A percentile compares a stretch with the other conserved stretches of the same genome.
Conservation (phyloP, 2,329 filamentous ascomycete genomes). For the Thelonectria discophora region DNA sequence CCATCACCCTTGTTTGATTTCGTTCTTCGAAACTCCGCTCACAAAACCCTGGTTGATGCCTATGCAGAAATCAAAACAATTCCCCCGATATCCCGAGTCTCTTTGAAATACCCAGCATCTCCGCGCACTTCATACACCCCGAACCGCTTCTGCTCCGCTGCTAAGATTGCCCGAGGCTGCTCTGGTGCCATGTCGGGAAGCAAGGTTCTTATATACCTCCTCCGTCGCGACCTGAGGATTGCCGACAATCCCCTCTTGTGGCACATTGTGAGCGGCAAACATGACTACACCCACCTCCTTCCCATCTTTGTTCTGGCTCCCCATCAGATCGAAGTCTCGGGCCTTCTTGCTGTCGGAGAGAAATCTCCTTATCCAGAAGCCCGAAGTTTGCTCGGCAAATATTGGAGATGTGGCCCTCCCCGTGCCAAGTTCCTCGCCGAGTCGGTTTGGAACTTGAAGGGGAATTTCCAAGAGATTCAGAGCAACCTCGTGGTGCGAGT, state of each 20-base stretch:
- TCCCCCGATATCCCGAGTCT: too few relatives aligned
- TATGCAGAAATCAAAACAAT: too few relatives aligned
- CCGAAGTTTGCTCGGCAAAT: conserved; percentile 68
- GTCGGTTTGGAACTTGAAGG: conserved; percentile 77
- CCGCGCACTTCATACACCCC: background rate
- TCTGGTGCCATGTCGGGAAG: conserved; percentile 44
- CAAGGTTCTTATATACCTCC: conserved; percentile 73
- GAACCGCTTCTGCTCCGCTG: conserved; percentile 1
- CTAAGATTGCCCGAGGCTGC: background rate
- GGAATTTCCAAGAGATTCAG: conserved; percentile 63
- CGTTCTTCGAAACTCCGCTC: too few relatives aligned
- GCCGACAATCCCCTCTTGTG: conserved; percentile 79
- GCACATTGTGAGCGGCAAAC: conserved; percentile 58
- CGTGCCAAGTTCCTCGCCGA: conserved; percentile 77
- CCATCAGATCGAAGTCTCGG: conserved; percentile 77
- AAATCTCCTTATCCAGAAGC: conserved; percentile 75
- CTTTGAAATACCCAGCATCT: too few relatives aligned
- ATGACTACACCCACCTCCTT: conserved; percentile 73
- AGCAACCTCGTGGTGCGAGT: conserved; percentile 72
- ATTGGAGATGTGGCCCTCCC: conserved; percentile 79
- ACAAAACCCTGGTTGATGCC: too few relatives aligned
- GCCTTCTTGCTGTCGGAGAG: conserved; percentile 67
- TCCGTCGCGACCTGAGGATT: conserved; percentile 77
- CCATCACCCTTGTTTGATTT: conserved; percentile 7
- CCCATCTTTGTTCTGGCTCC: conserved; percentile 76